Conservation (phyloP, 768 basidiomycete genomes). For the Russula ochroleuca region DNA sequence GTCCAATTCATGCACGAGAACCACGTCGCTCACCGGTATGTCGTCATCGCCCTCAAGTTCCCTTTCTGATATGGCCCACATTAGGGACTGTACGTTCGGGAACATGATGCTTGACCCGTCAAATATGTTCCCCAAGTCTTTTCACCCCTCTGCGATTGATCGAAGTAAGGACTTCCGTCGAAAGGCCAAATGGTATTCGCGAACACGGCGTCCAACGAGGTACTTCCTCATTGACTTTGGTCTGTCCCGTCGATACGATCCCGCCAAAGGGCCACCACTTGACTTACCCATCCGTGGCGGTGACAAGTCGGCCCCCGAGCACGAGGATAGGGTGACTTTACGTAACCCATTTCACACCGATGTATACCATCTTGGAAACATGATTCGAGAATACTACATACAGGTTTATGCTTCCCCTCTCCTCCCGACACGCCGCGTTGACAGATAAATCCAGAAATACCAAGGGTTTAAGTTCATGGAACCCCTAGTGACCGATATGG, state of each 20-base stretch:
- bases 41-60: background rate
- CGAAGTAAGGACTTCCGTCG: constrained; percentile 10
- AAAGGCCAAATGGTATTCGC: constrained; percentile 22
- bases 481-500: constrained; percentile 34
- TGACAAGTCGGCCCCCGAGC: constrained; percentile 32
- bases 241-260: constrained; percentile 28
- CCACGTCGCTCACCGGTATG: constrained; percentile 21
- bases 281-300: constrained; percentile 29
- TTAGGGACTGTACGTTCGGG: constrained; percentile 13
- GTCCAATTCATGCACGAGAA: constrained; percentile 25
- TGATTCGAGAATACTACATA: constrained; percentile 23
- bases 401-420: constrained; percentile 8
- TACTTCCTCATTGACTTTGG: constrained; percentile 36
- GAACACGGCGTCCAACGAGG: constrained; percentile 29
- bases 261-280: constrained; percentile 7
- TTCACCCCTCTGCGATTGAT: background rate
- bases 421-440: background rate
- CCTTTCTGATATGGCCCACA: background rate
- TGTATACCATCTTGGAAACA: constrained; percentile 31
- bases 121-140: constrained; percentile 20
- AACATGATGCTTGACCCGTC: constrained; percentile 26
- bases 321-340: background rate
- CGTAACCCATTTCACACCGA: constrained; percentile 31
- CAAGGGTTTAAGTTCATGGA: constrained; percentile 18
- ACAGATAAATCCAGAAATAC: constrained; percentile 5